Conservation (phyloP, 306 rosid species). For the Styphnolobium japonicum region DNA sequence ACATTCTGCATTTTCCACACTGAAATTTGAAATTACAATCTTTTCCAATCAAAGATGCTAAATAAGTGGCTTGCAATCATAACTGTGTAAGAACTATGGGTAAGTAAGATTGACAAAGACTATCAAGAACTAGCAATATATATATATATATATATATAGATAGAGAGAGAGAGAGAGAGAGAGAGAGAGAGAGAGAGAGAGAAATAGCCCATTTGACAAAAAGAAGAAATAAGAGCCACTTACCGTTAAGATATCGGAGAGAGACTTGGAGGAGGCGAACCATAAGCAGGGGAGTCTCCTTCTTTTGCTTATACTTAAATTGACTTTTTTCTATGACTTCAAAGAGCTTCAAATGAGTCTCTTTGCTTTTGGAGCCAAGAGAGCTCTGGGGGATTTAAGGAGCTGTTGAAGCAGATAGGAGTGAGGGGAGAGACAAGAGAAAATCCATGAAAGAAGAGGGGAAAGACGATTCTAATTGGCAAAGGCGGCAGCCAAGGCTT, state of each 20-base stretch:
- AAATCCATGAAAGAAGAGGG: constrained; percentile 29
- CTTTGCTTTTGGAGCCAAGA: background rate
- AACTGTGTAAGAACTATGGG: background rate
- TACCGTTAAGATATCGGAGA: background rate
- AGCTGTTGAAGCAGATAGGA: constrained; percentile 8
- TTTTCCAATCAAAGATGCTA: background rate
- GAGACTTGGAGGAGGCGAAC: background rate
- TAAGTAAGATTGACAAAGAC: background rate
- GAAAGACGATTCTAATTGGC: constrained; percentile 4
- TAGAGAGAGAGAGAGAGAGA: no score
- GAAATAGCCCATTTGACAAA: background rate
- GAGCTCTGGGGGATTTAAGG: constrained; percentile 11
- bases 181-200: no score
- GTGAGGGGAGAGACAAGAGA: constrained; percentile 39
- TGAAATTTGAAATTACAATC: background rate
- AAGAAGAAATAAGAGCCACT: constrained; percentile 1
- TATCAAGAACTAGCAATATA: background rate
- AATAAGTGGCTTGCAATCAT: no score
- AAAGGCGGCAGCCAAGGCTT: constrained; percentile 48
- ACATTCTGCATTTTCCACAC: background rate
- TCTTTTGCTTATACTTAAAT: background rate
- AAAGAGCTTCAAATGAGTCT: constrained; percentile 5
- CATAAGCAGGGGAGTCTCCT: background rate
- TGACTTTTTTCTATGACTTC: background rate
- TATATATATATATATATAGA: no score